Base-by-base conservation (phyloP, 441 rosid species). In the Gossypium aridum region DNA sequence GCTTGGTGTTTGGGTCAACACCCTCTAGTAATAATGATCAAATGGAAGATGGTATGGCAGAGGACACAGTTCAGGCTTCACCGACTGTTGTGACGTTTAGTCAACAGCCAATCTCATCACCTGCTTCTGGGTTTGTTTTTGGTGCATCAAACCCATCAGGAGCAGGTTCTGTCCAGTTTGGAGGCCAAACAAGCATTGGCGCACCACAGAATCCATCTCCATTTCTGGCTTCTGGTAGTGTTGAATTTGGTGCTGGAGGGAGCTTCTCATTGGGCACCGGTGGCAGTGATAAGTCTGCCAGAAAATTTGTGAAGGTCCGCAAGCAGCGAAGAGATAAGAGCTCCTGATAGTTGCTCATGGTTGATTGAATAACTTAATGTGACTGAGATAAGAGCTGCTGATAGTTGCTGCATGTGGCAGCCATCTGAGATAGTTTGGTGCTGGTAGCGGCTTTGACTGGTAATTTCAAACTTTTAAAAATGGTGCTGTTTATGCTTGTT, bases 21-120 rank as follows among this genome's bases (percentile, higher is more conserved):
- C 71, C 91, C 63, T 53, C 89, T 8, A 77, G 80, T 62, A 92
- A 82, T 82, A 90, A 77, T 77, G 96, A 87, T 83, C 97, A 92
- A 71, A 83, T 93, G 94, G 99, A 91, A 83, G 99, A 96, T 80
- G 90, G 94, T 81, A 96, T 96, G 99, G 93, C 97, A 14, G 98
- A 92, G 87, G 98, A 96, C 85, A 85, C 89, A 2, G 81, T 89
- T 69, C 97, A 84, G 74, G 86, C 92, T 37, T 74, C 87, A 37
- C 80, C 89, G 10, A 10, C 87, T 12, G 82, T 70, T 71, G 70
- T 92, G 13, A 77, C 72, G 55, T 89, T 88, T 85, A 87, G 85
- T 77, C 96, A 86, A 72, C 85, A 78, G 66, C 68, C 91, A 7
- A 72, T 75, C 76, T 9, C 87, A 17, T 22, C 54, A 3, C 54